phyloP scores from a whole-genome alignment of 2,329 filamentous ascomycete genomes.

The Calonectria hawksworthii region DNA sequence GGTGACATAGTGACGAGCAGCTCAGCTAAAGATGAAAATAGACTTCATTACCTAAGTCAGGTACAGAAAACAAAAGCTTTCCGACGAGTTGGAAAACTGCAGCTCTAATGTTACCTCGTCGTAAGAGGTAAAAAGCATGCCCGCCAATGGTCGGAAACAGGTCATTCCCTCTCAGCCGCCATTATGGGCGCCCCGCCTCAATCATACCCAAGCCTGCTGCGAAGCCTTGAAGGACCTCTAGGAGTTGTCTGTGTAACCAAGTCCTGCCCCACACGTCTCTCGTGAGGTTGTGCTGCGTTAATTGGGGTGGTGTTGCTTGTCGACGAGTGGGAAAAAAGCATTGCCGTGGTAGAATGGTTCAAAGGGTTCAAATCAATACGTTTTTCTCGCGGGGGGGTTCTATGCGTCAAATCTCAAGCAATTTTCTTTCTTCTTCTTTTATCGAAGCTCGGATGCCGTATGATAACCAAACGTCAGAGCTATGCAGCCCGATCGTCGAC shows the following conservation, averaged over 20 bases:
- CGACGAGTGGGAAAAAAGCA: neutral
- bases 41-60: too few species aligned
- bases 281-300: neutral
- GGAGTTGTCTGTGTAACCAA: conserved; percentile 1
- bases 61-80: neutral
- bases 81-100: neutral
- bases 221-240: neutral
- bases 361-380: neutral
- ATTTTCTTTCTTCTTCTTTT: neutral
- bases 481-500: neutral
- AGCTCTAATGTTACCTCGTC: neutral
- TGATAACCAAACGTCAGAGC: neutral
- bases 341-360: neutral
- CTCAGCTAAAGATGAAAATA: neutral
- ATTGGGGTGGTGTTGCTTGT: neutral
- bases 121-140: neutral
- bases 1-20: neutral
- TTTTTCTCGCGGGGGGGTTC: neutral
- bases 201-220: conserved; percentile 3
- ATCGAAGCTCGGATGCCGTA: neutral
- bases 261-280: neutral
- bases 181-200: conserved; percentile 8
- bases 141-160: neutral
- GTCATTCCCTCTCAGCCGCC: conserved; percentile 14
- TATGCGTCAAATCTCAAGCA: neutral